Base-by-base conservation (phyloP, 2,329 filamentous ascomycete genomes). In the Pochonia chlamydosporia region DNA sequence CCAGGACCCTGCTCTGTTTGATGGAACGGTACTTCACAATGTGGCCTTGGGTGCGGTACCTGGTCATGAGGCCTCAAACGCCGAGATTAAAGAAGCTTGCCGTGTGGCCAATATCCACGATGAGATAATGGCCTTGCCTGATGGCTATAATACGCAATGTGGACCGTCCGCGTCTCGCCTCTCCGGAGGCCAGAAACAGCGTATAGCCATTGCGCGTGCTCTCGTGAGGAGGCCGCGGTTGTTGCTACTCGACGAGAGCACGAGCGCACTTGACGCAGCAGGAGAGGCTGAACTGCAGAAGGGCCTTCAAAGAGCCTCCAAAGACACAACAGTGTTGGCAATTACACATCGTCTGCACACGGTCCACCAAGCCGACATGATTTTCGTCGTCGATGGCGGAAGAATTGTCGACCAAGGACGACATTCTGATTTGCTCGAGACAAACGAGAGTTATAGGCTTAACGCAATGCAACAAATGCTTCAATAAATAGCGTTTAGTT, bases 161-260 rank as follows among this genome's bases (percentile, higher is more conserved):
- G 71, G 87, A 6, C 79, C 82, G 16, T 80, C 83, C 46, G 84
- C 83, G 7, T 79, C 79, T 0, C 72, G 79, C 18, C 62, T 89
- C 3, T 87, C 82, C 0, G 85, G 85, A 6, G 85, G 86, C 0
- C 85, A 89, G 59, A 78, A 79, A 6, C 85, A 89, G 59, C 73
- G 85, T 2, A 59, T 89, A 16, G 77, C 80, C 1, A 87, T 89
- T 54, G 85, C 85, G 0, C 72, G 86, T 8, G 84, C 85, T 2
- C 69, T 87, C 0, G 69, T 85, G 2, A 73, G 85, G 0, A 70
- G 75, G 18, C 85, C 85, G 0, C 72, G 79, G 43, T 68, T 89
- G 2, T 62, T 89, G 11, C 73, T 89, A 24, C 68, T 89, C 0
- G 44, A 46, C 28, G 44, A 46, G 21, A 20, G 36, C 2, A 46